A percentile compares a stretch with the other conserved stretches of the same genome.
Conservation (phyloP, 257 asterid species). For the Solanum arcanum region DNA sequence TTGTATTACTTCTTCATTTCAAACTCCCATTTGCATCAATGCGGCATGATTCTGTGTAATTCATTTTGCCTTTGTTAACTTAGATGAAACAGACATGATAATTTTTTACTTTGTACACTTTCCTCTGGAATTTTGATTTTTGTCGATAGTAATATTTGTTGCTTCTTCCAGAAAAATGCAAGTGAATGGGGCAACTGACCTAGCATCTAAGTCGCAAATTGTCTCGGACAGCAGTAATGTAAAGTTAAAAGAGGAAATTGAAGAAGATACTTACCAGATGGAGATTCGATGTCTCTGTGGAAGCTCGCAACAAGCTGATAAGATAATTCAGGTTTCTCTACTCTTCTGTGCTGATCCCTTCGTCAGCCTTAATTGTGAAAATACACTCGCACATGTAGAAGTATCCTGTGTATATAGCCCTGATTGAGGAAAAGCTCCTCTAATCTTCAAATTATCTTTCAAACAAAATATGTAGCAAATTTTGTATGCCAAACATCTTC, state of each 20-base stretch:
- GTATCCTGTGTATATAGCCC: not conserved
- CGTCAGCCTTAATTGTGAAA: not conserved
- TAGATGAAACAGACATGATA: not conserved
- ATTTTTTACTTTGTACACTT: not conserved
- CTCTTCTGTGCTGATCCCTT: not conserved
- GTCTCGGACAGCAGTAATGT: slow-evolving; percentile 46
- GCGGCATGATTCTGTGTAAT: not conserved
- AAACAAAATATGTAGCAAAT: not conserved
- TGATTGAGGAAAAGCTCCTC: not conserved
- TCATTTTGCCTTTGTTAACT: not conserved
- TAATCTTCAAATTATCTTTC: not conserved
- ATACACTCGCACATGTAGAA: not conserved
- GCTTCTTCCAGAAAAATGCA: slow-evolving; percentile 67
- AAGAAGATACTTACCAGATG: slow-evolving; percentile 48
- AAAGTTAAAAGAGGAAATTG: slow-evolving; percentile 50
- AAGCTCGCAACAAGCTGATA: slow-evolving; percentile 49
- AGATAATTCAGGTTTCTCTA: slow-evolving; percentile 59
- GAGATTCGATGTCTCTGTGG: slow-evolving; percentile 87
- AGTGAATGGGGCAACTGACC: slow-evolving; percentile 19
- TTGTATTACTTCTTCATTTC: not conserved
- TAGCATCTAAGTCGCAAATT: slow-evolving; percentile 38
- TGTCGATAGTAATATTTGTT: not conserved
- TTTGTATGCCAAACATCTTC: not conserved
- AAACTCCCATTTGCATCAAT: not conserved
- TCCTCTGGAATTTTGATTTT: not conserved